These are phyloP conservation scores for Saccharomyces mikatae DNA, from an alignment of 805 yeast species.

Conservation along the genomic window DNA sequence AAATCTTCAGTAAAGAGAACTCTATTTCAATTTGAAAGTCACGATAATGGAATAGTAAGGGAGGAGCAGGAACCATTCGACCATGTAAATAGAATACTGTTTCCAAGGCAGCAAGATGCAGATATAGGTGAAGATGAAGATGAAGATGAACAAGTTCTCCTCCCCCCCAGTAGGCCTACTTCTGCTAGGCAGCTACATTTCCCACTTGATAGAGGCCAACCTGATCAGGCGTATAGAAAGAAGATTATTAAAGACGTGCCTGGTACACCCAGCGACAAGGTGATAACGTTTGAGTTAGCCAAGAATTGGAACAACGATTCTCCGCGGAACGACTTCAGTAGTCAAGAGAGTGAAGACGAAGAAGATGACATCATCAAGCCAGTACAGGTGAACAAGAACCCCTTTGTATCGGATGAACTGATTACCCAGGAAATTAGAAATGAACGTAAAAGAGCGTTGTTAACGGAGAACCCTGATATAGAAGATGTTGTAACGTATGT, in stretches of 20 bases:
- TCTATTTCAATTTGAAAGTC: slow-evolving; percentile 8
- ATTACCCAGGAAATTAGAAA: slow-evolving; percentile 10
- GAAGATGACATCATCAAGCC: slow-evolving; percentile 3
- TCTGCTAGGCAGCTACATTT: slow-evolving; percentile 9
- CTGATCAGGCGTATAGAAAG: no score
- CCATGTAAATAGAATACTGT: slow-evolving; percentile 21
- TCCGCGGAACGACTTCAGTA: slow-evolving; percentile 9
- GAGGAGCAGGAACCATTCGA: slow-evolving; percentile 2
- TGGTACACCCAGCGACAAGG: slow-evolving; percentile 32
- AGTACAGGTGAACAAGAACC: slow-evolving; percentile 6
- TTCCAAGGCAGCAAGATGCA: slow-evolving; percentile 11
- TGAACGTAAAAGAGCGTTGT: slow-evolving; percentile 9
- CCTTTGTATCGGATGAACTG: slow-evolving; percentile 9
- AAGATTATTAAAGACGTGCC: slow-evolving; percentile 14
- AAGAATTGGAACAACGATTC: slow-evolving; percentile 29
- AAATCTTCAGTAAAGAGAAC: slow-evolving; percentile 10
- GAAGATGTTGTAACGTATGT: slow-evolving; percentile 25
- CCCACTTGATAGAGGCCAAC: neutral
- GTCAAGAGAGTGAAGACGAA: slow-evolving; percentile 11
- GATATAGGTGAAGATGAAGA: slow-evolving; percentile 2
- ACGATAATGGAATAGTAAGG: slow-evolving; percentile 1
- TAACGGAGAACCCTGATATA: slow-evolving; percentile 16
- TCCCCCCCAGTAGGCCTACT: slow-evolving; percentile 18
- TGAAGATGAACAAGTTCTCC: slow-evolving; percentile 7
- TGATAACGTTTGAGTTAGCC: slow-evolving; percentile 29